These are phyloP conservation scores for Sporothrix brunneoviolacea DNA, from an alignment of 2,329 filamentous ascomycete genomes.

Conservation along the genomic window DNA sequence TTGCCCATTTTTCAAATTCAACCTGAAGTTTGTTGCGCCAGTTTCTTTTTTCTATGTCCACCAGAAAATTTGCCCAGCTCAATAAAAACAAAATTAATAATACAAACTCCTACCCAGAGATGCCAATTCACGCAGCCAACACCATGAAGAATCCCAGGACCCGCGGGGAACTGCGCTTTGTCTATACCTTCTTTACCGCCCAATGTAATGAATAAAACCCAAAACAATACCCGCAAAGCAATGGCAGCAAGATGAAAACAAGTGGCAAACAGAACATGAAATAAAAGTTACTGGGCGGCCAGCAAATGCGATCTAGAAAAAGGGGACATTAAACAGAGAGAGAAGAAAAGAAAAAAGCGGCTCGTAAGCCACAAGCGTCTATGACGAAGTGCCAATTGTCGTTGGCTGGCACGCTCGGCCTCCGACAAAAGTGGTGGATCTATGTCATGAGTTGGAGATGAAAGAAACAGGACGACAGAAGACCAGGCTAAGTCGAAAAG, in stretches of 20 bases:
- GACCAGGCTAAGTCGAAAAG: too few species aligned
- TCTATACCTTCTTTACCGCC: slow-evolving; percentile 4
- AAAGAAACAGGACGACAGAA: too few species aligned
- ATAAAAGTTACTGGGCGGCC: background rate
- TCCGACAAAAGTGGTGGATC: too few species aligned
- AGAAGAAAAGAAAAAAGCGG: background rate
- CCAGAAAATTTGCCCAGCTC: background rate
- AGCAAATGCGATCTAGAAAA: background rate
- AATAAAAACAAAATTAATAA: slow-evolving; percentile 10
- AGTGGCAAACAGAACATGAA: background rate
- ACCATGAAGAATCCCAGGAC: background rate
- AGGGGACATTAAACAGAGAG: background rate
- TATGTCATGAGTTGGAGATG: too few species aligned
- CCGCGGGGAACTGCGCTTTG: background rate
- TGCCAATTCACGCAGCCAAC: background rate
- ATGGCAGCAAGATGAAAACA: background rate
- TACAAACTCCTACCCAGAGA: too few species aligned
- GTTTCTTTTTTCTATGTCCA: background rate
- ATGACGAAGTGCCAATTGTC: too few species aligned
- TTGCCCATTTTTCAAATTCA: too few species aligned
- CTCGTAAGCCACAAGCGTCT: too few species aligned
- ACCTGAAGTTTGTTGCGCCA: too few species aligned
- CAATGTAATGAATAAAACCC: background rate
- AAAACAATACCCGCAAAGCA: background rate
- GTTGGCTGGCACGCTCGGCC: too few species aligned